Evolutionary conservation across 129 eudicot genomes (phyloP).

Genomic region (Flaveria robusta): DNA sequence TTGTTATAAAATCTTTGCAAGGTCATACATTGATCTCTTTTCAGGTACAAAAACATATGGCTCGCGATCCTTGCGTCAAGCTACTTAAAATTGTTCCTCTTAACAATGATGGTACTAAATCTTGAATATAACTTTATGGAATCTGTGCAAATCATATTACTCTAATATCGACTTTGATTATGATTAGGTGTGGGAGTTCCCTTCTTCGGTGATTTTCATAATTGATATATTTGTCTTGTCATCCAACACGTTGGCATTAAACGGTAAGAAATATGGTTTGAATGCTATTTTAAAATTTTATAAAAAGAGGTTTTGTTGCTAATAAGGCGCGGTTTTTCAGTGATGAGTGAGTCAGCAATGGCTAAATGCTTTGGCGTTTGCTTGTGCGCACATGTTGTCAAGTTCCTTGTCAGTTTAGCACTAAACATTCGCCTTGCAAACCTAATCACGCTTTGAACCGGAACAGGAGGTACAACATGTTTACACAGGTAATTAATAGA

Average conservation of each 20-base stretch:
- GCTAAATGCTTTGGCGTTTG: constrained; percentile 60
- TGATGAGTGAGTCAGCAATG: constrained; percentile 52
- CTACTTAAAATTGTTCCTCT: constrained; percentile 71
- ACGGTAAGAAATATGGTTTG: constrained; percentile 39
- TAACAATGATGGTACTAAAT: constrained; percentile 61
- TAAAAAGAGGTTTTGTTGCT: neutral
- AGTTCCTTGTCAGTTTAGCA: constrained; percentile 45
- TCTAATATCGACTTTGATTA: constrained; percentile 8
- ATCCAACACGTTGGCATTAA: constrained; percentile 72
- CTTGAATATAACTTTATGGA: neutral
- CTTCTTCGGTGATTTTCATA: constrained; percentile 70
- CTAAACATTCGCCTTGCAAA: constrained; percentile 38
- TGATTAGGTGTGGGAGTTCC: constrained; percentile 85
- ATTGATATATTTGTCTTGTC: constrained; percentile 75
- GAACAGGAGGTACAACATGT: constrained; percentile 5
- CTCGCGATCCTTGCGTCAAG: constrained; percentile 73
- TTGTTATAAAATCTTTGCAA: constrained; percentile 5
- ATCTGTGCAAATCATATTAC: constrained; percentile 9
- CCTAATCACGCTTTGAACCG: constrained; percentile 29
- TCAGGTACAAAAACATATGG: constrained; percentile 57
- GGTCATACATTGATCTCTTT: neutral
- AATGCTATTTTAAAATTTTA: neutral
- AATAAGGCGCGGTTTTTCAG: constrained; percentile 29
- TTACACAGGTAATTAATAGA: neutral
- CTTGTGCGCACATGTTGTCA: constrained; percentile 57